Evolutionary conservation across 192 early-diverging fungal genomes (phyloP), one percentile per base, ranked within the genome.

Genomic region (Physocladia obscura): DNA sequence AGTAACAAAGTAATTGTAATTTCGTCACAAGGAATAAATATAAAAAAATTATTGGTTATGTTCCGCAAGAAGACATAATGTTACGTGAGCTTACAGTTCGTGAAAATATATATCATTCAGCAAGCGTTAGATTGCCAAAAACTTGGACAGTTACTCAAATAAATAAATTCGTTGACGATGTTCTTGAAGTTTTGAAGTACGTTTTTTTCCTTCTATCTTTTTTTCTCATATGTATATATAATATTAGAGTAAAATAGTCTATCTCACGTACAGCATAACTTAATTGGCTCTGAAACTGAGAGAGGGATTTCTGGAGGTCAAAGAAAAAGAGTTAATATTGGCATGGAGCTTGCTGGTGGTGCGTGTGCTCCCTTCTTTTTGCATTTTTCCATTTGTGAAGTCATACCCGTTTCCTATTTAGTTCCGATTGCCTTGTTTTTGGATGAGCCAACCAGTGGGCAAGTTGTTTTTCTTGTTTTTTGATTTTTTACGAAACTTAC

Each of bases 401-500:
- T 32, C 30, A 58, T n/a, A 11, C 31, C n/a, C n/a, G n/a, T n/a
- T n/a, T n/a, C n/a, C n/a, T n/a, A n/a, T n/a, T n/a, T 88, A 30
- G 85, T 86, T 56, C 94, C 94, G 19, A 83, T 88, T 73, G 73
- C 90, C 37, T 79, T 96, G 34, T 92, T 96, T 77, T 81, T 93
- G 58, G 94, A 96, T 78, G 94, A 82, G 54, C 92, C 92, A 49
- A 94, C 93, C 1, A 90, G 88, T 30, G 93, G 35, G 93, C 48
- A 24, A 44, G 5, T 59, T 15, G 2, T 4, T n/a, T 17, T 17
- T 8, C 15, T 59, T 13, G 30, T 27, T 59, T 54, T 35, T n/a
- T n/a, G n/a, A n/a, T n/a, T n/a, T n/a, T n/a, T n/a, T n/a, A n/a
- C n/a, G n/a, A n/a, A n/a, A n/a, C n/a, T n/a, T n/a, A n/a, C n/a